Percentiles rank a stretch among this genome's conserved stretches.
phyloP scores from a whole-genome alignment of 2,329 filamentous ascomycete species.

The Neoascochyta sp. region DNA sequence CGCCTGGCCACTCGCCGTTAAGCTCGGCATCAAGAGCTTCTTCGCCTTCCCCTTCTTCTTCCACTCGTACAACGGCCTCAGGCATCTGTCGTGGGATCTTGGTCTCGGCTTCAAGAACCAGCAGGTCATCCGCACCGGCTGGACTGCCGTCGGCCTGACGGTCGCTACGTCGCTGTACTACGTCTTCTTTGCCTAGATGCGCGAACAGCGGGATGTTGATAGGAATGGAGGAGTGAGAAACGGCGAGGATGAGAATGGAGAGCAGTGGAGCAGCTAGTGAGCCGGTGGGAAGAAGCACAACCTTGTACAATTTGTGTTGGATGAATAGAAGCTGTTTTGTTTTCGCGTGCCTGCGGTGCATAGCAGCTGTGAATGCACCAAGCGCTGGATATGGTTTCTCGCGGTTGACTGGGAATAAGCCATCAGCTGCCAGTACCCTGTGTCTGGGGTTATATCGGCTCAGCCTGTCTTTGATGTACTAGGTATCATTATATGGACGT shows the following conservation, averaged over 20 bases:
- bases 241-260: too few species aligned
- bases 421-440: background rate
- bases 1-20: constrained; percentile 56
- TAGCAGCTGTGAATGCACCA: background rate
- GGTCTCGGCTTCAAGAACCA: constrained; percentile 60
- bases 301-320: constrained; percentile 9
- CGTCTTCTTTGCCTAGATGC: constrained; percentile 19
- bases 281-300: too few species aligned
- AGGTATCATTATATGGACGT: too few species aligned
- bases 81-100: constrained; percentile 69
- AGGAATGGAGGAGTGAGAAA: too few species aligned
- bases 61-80: constrained; percentile 65
- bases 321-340: constrained; percentile 4
- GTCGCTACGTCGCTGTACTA: constrained; percentile 39
- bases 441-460: background rate
- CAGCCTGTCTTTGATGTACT: background rate
- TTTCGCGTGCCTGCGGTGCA: background rate
- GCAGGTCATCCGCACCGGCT: constrained; percentile 63
- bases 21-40: constrained; percentile 57
- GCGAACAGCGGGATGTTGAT: too few species aligned
- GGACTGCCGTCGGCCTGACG: constrained; percentile 58
- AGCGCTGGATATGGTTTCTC: background rate
- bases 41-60: constrained; percentile 65
- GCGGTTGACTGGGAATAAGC: background rate
- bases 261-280: background rate